phyloP scores from a whole-genome alignment of 1,284 basidiomycete genomes.

The Cryptococcus sp. region DNA sequence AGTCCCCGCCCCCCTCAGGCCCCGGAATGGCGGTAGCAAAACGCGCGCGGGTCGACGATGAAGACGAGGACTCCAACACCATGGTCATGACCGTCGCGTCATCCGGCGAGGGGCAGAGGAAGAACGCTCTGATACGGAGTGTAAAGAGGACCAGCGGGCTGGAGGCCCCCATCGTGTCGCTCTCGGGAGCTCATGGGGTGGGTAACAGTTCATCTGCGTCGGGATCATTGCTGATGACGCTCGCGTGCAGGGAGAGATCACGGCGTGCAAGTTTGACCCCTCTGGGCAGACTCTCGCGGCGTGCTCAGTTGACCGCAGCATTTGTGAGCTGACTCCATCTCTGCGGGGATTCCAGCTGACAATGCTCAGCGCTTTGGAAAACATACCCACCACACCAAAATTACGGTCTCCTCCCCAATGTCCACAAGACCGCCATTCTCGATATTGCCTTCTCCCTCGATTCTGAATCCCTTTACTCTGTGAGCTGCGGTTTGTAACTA shows the following conservation, averaged over 20 bases:
- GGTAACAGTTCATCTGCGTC: constrained; percentile 15
- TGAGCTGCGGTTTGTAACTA: constrained; percentile 10
- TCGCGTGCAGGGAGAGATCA: constrained; percentile 45
- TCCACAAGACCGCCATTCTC: constrained; percentile 50
- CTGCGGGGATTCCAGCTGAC: neutral
- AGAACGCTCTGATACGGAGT: constrained; percentile 44
- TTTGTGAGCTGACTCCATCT: constrained; percentile 39
- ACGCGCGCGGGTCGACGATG: constrained; percentile 48
- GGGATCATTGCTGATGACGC: constrained; percentile 4
- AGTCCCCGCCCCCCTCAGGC: constrained; percentile 43
- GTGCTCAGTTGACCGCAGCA: constrained; percentile 45
- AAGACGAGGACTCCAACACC: constrained; percentile 27
- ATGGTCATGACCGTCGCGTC: constrained; percentile 46
- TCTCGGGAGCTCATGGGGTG: constrained; percentile 47
- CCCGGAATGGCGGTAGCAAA: constrained; percentile 45
- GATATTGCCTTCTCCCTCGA: constrained; percentile 50
- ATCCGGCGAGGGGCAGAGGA: constrained; percentile 44
- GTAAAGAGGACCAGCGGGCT: constrained; percentile 48
- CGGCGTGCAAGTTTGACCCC: constrained; percentile 50
- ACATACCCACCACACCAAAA: constrained; percentile 52
- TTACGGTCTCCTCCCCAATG: constrained; percentile 48
- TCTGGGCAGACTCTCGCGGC: constrained; percentile 49
- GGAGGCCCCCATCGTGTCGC: constrained; percentile 45
- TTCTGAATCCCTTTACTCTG: constrained; percentile 47
- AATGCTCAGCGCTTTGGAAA: constrained; percentile 46